A percentile compares a stretch with the other conserved stretches of the same genome.
These are phyloP conservation scores for Chlorella sp. DNA, from an alignment of 139 green algal species.

Conservation along the genomic window DNA sequence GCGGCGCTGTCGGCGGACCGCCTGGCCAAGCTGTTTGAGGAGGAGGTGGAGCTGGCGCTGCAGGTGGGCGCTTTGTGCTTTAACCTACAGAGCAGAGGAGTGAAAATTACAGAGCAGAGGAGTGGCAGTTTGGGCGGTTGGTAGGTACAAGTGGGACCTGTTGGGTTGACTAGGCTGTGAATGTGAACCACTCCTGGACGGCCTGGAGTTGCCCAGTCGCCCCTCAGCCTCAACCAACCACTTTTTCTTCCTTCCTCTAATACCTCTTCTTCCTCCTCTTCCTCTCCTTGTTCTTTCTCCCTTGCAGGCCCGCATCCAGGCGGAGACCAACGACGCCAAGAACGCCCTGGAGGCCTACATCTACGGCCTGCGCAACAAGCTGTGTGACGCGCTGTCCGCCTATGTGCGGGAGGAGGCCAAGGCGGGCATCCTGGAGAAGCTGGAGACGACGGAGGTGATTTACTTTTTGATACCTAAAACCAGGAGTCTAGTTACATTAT, in stretches of 20 bases:
- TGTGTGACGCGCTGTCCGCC: slow-evolving; percentile 66
- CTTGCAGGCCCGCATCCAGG: slow-evolving; percentile 83
- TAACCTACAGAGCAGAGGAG: background rate
- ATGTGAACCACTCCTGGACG: too few species aligned
- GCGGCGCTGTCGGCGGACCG: slow-evolving; percentile 52
- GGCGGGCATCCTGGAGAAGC: slow-evolving; percentile 63
- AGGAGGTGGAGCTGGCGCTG: slow-evolving; percentile 76
- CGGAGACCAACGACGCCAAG: slow-evolving; percentile 96
- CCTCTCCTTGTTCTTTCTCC: background rate
- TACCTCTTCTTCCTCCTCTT: too few species aligned
- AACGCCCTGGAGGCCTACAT: slow-evolving; percentile 97
- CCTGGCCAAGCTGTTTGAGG: slow-evolving; percentile 60
- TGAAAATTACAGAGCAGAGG: too few species aligned
- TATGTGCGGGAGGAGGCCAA: slow-evolving; percentile 79
- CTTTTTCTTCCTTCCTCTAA: too few species aligned
- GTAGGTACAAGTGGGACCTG: too few species aligned
- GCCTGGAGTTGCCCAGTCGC: too few species aligned
- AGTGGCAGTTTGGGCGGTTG: background rate
- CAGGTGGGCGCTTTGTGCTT: slow-evolving; percentile 21
- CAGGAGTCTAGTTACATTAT: too few species aligned
- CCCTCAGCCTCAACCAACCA: background rate
- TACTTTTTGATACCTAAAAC: too few species aligned
- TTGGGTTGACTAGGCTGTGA: too few species aligned
- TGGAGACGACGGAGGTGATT: slow-evolving; percentile 56
- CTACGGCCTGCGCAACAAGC: slow-evolving; percentile 86